Conservation (phyloP, 495 filamentous ascomycete genomes). For the Aspergillus nidulans region DNA sequence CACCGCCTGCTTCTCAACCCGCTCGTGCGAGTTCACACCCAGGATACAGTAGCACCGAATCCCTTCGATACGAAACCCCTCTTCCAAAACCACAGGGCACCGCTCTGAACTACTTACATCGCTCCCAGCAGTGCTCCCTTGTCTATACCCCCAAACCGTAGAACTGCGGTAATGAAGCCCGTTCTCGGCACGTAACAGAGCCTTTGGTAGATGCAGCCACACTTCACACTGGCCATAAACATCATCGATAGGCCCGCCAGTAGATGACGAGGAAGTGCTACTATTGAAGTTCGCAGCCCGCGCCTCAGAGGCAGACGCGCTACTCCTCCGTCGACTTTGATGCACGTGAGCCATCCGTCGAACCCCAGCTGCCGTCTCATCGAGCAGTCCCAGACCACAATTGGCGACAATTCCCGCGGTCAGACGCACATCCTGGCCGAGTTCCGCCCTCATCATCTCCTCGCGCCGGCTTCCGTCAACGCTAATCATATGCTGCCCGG, state of each 20-base stretch:
- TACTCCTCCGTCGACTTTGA: slow-evolving; percentile 26
- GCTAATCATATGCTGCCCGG: slow-evolving; percentile 26
- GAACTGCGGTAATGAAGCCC: slow-evolving; percentile 40
- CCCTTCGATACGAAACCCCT: slow-evolving; percentile 41
- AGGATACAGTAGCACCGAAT: slow-evolving; percentile 49
- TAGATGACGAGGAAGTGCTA: slow-evolving; percentile 2
- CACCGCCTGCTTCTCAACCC: slow-evolving; percentile 54
- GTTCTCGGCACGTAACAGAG: slow-evolving; percentile 37
- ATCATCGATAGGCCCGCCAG: slow-evolving; percentile 24
- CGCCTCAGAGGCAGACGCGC: slow-evolving; percentile 16
- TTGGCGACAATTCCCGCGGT: slow-evolving; percentile 37
- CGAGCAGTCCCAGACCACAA: slow-evolving; percentile 35
- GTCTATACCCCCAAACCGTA: slow-evolving; percentile 36
- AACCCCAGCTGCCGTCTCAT: slow-evolving; percentile 41
- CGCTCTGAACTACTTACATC: slow-evolving; percentile 19
- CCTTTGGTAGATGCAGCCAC: slow-evolving; percentile 40
- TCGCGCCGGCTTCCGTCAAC: slow-evolving; percentile 30
- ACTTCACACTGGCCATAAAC: slow-evolving; percentile 39
- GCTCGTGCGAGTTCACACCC: slow-evolving; percentile 55
- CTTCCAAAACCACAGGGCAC: slow-evolving; percentile 35
- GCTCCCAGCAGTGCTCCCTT: slow-evolving; percentile 9
- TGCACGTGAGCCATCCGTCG: slow-evolving; percentile 38
- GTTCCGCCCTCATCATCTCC: slow-evolving; percentile 26
- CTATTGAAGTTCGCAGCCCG: slow-evolving; percentile 5
- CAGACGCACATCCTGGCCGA: slow-evolving; percentile 35